Percentiles rank a stretch among this genome's conserved stretches.
These are phyloP conservation scores for Tuber calosporum DNA, from an alignment of 495 filamentous ascomycete genomes.

Conservation along the genomic window DNA sequence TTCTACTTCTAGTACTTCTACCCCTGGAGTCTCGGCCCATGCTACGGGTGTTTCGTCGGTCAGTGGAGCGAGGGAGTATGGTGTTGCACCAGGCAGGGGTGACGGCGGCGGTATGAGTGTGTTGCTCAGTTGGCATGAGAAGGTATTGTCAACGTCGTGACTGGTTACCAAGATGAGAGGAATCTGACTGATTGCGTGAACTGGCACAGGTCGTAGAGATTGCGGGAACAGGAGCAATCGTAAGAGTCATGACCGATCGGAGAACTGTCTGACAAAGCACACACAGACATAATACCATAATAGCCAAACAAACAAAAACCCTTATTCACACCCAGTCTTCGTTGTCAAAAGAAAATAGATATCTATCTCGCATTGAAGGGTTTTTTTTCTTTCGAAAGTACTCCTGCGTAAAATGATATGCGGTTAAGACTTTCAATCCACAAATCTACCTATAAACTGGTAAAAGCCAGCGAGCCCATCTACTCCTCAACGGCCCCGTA, in stretches of 20 bases:
- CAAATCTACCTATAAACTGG: not conserved
- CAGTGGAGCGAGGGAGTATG: conserved; percentile 41
- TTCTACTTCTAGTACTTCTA: conserved; percentile 13
- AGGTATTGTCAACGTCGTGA: conserved; percentile 38
- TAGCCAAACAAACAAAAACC: not conserved
- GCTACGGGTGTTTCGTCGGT: conserved; percentile 58
- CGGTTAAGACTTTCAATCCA: not conserved
- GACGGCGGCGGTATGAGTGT: conserved; percentile 71
- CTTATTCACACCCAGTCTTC: not conserved
- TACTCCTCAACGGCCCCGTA: conserved; percentile 46
- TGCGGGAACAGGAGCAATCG: conserved; percentile 62
- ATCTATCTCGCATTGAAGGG: not conserved
- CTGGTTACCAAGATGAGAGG: not conserved
- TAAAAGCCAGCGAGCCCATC: not conserved
- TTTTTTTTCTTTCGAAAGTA: not conserved
- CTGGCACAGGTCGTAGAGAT: conserved; percentile 54
- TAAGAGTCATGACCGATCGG: conserved; percentile 69
- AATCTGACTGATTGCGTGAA: not conserved
- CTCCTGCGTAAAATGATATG: not conserved
- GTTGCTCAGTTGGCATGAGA: conserved; percentile 73
- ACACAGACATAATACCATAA: not conserved
- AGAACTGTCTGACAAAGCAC: conserved; percentile 55
- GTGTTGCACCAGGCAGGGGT: conserved; percentile 55
- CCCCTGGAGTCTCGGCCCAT: conserved; percentile 53
- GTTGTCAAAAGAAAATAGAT: not conserved